Base-by-base conservation (phyloP, 1,284 basidiomycete species). In the Mycena sp. region DNA sequence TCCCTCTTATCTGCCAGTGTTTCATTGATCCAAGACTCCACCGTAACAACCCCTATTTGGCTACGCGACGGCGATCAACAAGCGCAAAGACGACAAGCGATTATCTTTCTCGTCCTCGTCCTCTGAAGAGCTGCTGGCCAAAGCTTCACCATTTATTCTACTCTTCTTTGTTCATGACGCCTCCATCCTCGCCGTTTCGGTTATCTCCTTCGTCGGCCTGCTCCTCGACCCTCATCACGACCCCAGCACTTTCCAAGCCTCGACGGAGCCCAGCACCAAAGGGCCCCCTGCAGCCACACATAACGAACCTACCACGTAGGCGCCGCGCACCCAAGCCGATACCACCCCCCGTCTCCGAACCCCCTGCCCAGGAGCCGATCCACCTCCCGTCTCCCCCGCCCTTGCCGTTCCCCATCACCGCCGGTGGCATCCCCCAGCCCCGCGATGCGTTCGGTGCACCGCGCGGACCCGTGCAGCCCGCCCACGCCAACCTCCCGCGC, bases 211-310 rank as follows among this genome's bases (percentile, higher is more conserved):
- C 30, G 12, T 58, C 61, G 21, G 26, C 55, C 43, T 57, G 49
- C 55, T 63, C 56, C 3, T 63, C 61, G 19, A 49, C 55, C 7
- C 56, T 63, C 28, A 23, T 63, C 21, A 58, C 58, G 44, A 63
- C 61, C 1, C 61, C 61, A 2, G 45, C 51, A 9, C 50, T 56
- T 9, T 25, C 44, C 3, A n/a, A 40, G 14, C 35, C 37, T n/a
- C 11, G 30, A 17, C 57, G 57, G 4, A 25, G 49, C n/a, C 57
- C 57, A 7, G 35, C 44, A 12, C 44, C 51, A 4, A 61, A 61
- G 30, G 58, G 58, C 9, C 44, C 43, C 4, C 19, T 61, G 43
- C 43, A 54, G 21, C 58, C 58, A 4, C 58, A 61, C 37, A 43
- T 61, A 6, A 28, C 58, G 14, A 54, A 61, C 45, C 62, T 64